Evolutionary conservation across 2,329 filamentous ascomycete species (phyloP), one percentile per base, ranked within the genome.

Genomic region (Coleophoma cylindrospora): DNA sequence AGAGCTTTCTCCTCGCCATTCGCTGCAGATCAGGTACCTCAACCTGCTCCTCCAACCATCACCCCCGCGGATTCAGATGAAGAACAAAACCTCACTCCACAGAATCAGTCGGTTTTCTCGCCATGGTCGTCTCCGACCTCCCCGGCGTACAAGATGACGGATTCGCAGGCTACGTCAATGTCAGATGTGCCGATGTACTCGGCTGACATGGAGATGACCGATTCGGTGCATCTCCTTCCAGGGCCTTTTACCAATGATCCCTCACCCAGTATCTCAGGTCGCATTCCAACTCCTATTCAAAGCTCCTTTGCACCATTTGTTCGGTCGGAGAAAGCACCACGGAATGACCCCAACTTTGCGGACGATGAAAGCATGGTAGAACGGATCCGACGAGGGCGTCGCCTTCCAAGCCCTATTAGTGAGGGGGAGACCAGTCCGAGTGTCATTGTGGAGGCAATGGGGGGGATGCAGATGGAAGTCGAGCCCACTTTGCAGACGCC

Each of bases 261-360:
- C n/a, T 54, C 62, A n/a, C 43, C 54, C 19, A 61, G 49, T 22
- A 53, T 62, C n/a, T 50, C 55, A 4, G 58, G 58, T 13, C 60
- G 65, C 15, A 64, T 66, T 33, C 64, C 65, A 12, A 67, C 65
- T 8, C 65, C 65, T 34, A 66, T 67, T 37, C 60, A 66, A 41
- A 61, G 59, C 45, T 62, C 62, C 1, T 67, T 66, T 48, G 50
- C 55, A n/a, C 54, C 58, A 13, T 58, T 53, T 38, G 54, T 61
- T 19, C 55, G 58, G 15, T 45, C 55, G 4, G 57, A 61, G 27
- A 61, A 60, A 40, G 47, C 56, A 14, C 53, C 52, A 2, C 53
- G 54, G 34, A 49, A 54, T 22, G 52, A 57, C 13, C 32, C 34
- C 15, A 56, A 59, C 43, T 57, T 57, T 48, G 55, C 54, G n/a